Evolutionary conservation across 768 basidiomycete genomes (phyloP).

Genomic region (Rhodosporidiobolus sp.): DNA sequence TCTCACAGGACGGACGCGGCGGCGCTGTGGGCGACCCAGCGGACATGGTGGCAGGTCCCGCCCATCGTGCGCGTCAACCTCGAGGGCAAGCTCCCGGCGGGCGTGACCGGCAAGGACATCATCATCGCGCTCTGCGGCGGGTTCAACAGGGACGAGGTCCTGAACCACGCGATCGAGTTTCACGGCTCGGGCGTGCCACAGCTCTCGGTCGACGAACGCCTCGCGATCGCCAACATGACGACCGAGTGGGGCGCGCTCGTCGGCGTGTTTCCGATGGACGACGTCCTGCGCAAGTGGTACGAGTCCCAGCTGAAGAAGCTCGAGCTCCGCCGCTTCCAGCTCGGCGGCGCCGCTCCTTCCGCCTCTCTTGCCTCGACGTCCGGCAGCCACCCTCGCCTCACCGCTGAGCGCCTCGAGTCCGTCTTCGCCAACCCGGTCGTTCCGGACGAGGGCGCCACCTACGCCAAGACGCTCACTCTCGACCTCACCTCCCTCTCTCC

Average conservation of each 20-base stretch:
- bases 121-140: slow-evolving; percentile 94
- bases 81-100: slow-evolving; percentile 71
- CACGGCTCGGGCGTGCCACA: slow-evolving; percentile 77
- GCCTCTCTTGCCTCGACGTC: slow-evolving; percentile 46
- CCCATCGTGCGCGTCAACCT: slow-evolving; percentile 93
- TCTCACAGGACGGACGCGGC: slow-evolving; percentile 65
- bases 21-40: slow-evolving; percentile 95
- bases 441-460: slow-evolving; percentile 77
- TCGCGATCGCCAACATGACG: slow-evolving; percentile 95
- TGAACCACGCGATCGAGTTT: slow-evolving; percentile 96
- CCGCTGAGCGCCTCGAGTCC: slow-evolving; percentile 64
- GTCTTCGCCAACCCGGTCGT: slow-evolving; percentile 56
- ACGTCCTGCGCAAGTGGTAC: slow-evolving; percentile 80
- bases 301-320: slow-evolving; percentile 66
- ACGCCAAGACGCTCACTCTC: slow-evolving; percentile 81
- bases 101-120: slow-evolving; percentile 96
- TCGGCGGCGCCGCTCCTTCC: slow-evolving; percentile 45
- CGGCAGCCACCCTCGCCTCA: slow-evolving; percentile 74
- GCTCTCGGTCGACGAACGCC: slow-evolving; percentile 80
- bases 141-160: slow-evolving; percentile 93
- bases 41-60: slow-evolving; percentile 99
- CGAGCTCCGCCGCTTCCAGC: slow-evolving; percentile 71
- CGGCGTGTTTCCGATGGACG: slow-evolving; percentile 90
- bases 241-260: slow-evolving; percentile 99
- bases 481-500: slow-evolving; percentile 92